These are phyloP conservation scores for Boletus barrowsii DNA, from an alignment of 768 basidiomycete species.

Conservation along the genomic window DNA sequence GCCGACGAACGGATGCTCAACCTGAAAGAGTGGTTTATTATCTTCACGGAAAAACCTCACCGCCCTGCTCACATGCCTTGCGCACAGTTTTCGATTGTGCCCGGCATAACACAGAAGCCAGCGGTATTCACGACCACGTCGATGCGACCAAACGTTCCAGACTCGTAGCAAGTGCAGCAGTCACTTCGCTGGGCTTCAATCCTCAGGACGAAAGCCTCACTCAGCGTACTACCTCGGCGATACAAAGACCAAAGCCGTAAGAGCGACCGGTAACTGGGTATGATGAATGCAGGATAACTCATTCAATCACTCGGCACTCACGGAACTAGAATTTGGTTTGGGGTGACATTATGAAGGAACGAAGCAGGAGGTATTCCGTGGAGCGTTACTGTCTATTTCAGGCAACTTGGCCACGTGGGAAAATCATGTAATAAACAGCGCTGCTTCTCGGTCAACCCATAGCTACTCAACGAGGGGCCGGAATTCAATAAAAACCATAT, in stretches of 20 bases:
- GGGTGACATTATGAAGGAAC: neutral
- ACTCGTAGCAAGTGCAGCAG: neutral
- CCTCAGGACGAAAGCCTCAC: slow-evolving; percentile 25
- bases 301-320: neutral
- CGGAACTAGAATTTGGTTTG: slow-evolving; percentile 23
- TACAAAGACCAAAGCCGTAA: slow-evolving; percentile 37
- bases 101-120: slow-evolving; percentile 22
- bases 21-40: slow-evolving; percentile 34
- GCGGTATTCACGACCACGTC: slow-evolving; percentile 17
- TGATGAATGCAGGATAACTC: neutral
- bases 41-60: slow-evolving; percentile 21
- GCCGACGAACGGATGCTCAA: slow-evolving; percentile 22
- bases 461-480: too few relatives aligned
- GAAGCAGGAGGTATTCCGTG: neutral
- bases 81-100: slow-evolving; percentile 32
- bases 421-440: too few relatives aligned
- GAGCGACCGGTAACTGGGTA: slow-evolving; percentile 39
- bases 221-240: slow-evolving; percentile 10
- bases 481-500: too few relatives aligned
- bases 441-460: too few relatives aligned
- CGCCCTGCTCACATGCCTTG: slow-evolving; percentile 34
- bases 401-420: too few relatives aligned
- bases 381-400: neutral
- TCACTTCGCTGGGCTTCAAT: slow-evolving; percentile 33
- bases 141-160: slow-evolving; percentile 23